Percentiles rank a stretch among this genome's conserved stretches.
Conservation (phyloP, 441 rosid genomes). For the Syzygium malaccense region DNA sequence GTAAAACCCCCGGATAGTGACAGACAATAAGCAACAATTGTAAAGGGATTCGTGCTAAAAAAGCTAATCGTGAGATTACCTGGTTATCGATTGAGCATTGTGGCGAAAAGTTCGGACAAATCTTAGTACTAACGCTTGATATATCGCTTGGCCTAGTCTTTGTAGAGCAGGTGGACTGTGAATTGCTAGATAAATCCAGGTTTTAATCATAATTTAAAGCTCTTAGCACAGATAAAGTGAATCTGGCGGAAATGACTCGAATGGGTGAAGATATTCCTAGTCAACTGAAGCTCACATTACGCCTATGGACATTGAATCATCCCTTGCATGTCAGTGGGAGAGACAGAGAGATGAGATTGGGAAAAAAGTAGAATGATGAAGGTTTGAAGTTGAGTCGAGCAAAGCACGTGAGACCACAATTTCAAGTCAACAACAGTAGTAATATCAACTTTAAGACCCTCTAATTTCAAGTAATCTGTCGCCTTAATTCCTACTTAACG, state of each 20-base stretch:
- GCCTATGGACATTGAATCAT: not conserved
- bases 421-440: not conserved
- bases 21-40: not conserved
- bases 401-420: not conserved
- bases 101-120: not conserved
- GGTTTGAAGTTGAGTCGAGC: not conserved
- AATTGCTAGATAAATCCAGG: not conserved
- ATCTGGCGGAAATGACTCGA: not conserved
- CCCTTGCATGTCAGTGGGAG: not conserved
- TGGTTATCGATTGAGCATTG: not conserved
- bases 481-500: not conserved
- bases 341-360: not conserved
- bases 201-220: not conserved
- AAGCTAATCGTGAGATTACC: not conserved
- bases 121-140: not conserved
- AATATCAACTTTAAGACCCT: not conserved
- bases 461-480: not conserved
- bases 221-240: not conserved
- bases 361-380: not conserved
- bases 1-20: not conserved
- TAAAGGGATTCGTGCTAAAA: not conserved
- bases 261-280: not conserved
- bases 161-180: not conserved
- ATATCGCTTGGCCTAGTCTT: not conserved
- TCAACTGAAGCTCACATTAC: not conserved